Evolutionary conservation across 345 rosid species (phyloP), one percentile per base, ranked within the genome.

Genomic region (Angophora floribunda): DNA sequence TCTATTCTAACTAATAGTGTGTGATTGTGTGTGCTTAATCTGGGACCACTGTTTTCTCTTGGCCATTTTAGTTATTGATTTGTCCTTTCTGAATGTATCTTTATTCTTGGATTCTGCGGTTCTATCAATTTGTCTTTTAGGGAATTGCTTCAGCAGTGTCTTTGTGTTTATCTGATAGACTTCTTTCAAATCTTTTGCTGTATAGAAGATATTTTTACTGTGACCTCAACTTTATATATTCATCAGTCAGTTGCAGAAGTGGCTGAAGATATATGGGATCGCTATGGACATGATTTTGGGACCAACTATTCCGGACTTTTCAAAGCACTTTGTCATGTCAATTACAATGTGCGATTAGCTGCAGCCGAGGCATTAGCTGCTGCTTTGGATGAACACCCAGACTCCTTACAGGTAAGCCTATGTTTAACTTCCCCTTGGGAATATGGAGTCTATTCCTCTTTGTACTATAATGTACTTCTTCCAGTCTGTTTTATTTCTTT

Each of bases 301-400:
- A 95, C 96, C n/a, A 97, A 98, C 90, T 98, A 97, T 93, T 94
- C 99, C 26, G 97, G 96, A 91, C 93, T 97, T 86, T 97, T 94
- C 89, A 96, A 93, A 90, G 98, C 98, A 86, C 98, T 98, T 89
- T 94, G 96, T 87, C 97, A 98, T 92, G 86, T 92, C 86, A 94
- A 98, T 91, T 95, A 95, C 88, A 97, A 97, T 89, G 98, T 96
- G 80, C 96, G 99, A 22, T 87, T 94, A 92, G 96, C 99, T 89
- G 96, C 98, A 53, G 99, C 99, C 7, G 99, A 98, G 94, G 98
- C 98, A 92, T 94, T 98, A 91, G 98, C 99, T 91, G 94, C 97
- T 92, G 99, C 99, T 86, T 93, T 98, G 92, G 99, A 98, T 94
- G 99, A 98, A 92, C 90, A 91, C 63, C 98, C 98, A 22, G 92